phyloP scores from a whole-genome alignment of 257 asterid species.

The Eustoma russellianum region DNA sequence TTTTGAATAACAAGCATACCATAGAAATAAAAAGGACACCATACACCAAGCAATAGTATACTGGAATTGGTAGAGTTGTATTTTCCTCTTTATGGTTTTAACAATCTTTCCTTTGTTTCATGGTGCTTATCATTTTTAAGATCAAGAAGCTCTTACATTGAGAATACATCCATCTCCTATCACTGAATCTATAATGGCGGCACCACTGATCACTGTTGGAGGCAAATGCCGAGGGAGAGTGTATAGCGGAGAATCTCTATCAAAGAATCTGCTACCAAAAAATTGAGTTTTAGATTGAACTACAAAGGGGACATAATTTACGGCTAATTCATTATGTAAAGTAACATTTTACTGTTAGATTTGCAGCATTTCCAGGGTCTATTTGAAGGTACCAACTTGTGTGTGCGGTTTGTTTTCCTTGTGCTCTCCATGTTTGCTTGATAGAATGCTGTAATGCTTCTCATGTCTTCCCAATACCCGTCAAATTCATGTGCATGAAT shows the following conservation, averaged over 20 bases:
- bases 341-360: constrained; percentile 3
- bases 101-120: too few species aligned
- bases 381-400: constrained; percentile 33
- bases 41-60: too few species aligned
- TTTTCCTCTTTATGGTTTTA: too few species aligned
- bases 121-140: background rate
- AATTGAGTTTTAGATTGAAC: background rate
- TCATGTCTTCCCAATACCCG: constrained; percentile 90
- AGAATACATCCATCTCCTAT: constrained; percentile 83
- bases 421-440: constrained; percentile 60
- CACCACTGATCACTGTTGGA: constrained; percentile 70
- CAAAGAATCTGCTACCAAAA: constrained; percentile 49
- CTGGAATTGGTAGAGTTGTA: too few species aligned
- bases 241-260: constrained; percentile 51
- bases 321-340: background rate
- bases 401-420: constrained; percentile 32
- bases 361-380: constrained; percentile 6
- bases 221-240: constrained; percentile 83
- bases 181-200: constrained; percentile 60
- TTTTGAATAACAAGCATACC: background rate
- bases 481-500: constrained; percentile 46
- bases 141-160: constrained; percentile 32
- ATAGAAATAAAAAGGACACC: background rate
- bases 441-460: constrained; percentile 68
- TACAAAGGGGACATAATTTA: background rate